Conservation (phyloP, 495 filamentous ascomycete species). For the Cryomyces antarcticus region DNA sequence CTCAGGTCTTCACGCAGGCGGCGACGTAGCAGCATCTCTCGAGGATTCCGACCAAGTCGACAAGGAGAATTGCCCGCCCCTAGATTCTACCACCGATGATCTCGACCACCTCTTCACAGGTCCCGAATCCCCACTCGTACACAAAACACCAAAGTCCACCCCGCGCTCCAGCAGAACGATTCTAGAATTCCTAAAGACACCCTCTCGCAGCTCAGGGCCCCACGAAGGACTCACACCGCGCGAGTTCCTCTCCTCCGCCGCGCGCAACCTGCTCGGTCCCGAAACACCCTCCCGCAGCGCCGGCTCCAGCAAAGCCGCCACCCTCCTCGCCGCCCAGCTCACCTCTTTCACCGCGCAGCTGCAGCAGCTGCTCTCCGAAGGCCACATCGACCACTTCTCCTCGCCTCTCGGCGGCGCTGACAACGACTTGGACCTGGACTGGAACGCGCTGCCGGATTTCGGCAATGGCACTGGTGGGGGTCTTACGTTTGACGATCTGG, state of each 20-base stretch:
- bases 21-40: background rate
- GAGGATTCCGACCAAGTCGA: slow-evolving; percentile 5
- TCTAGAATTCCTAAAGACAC: slow-evolving; percentile 12
- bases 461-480: slow-evolving; percentile 8
- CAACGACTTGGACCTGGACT: slow-evolving; percentile 21
- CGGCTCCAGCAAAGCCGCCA: slow-evolving; percentile 8
- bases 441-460: slow-evolving; percentile 14
- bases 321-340: slow-evolving; percentile 9
- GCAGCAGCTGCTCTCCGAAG: slow-evolving; percentile 35
- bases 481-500: slow-evolving; percentile 2
- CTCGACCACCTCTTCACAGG: slow-evolving; percentile 3
- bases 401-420: slow-evolving; percentile 15
- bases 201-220: slow-evolving; percentile 6
- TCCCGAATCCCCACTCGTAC: slow-evolving; percentile 3
- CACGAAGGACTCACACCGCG: background rate
- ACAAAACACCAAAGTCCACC: background rate
- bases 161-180: background rate
- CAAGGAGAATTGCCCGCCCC: slow-evolving; percentile 23
- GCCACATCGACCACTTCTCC: slow-evolving; percentile 23
- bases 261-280: slow-evolving; percentile 4
- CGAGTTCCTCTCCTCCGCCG: background rate
- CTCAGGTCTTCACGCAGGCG: background rate
- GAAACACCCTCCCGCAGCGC: background rate
- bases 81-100: slow-evolving; percentile 9
- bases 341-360: slow-evolving; percentile 41